phyloP scores from a whole-genome alignment of 148 eudicot genomes.

The Drosera capensis region DNA sequence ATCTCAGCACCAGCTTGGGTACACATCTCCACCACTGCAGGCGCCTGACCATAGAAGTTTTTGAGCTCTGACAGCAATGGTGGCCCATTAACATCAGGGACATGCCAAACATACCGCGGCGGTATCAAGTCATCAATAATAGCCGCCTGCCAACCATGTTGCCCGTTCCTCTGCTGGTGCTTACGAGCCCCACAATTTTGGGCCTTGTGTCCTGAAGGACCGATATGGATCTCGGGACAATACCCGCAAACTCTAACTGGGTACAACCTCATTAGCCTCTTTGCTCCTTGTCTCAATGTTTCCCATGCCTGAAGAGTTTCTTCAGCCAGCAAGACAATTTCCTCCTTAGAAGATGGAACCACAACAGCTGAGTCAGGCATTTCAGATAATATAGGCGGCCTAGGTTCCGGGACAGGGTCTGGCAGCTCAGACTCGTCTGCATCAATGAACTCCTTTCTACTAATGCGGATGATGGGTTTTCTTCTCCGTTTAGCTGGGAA shows the following conservation, averaged over 20 bases:
- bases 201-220: constrained; percentile 77
- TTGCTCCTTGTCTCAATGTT: constrained; percentile 70
- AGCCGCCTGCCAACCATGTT: constrained; percentile 89
- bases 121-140: constrained; percentile 76
- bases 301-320: constrained; percentile 87
- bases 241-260: constrained; percentile 89
- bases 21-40: constrained; percentile 81
- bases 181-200: constrained; percentile 87
- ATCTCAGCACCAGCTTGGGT: constrained; percentile 74
- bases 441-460: constrained; percentile 71
- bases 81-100: constrained; percentile 54
- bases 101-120: constrained; percentile 89
- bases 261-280: constrained; percentile 75
- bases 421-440: constrained; percentile 90
- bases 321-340: constrained; percentile 52
- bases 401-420: constrained; percentile 48
- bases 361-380: constrained; percentile 29
- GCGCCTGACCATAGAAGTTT: constrained; percentile 91
- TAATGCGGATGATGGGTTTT: constrained; percentile 61
- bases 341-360: constrained; percentile 46
- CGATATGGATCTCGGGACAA: constrained; percentile 88
- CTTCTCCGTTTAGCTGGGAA: constrained; percentile 82
- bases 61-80: constrained; percentile 45
- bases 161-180: constrained; percentile 94
- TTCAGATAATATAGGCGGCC: constrained; percentile 33